phyloP scores from a whole-genome alignment of 257 asterid genomes.

The Przewalskia tangutica region DNA sequence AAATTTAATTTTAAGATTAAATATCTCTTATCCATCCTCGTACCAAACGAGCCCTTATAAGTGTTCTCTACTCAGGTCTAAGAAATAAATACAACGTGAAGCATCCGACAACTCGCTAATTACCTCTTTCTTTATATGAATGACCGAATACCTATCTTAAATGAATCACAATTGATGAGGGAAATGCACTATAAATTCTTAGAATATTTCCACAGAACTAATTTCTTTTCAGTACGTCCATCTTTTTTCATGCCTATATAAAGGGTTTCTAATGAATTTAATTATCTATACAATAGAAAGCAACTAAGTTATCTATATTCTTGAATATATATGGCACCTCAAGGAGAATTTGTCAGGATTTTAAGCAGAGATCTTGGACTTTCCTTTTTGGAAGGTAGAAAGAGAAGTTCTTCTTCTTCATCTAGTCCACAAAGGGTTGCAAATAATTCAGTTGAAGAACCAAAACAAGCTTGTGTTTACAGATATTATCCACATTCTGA shows the following conservation, averaged over 20 bases:
- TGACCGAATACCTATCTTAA: background rate
- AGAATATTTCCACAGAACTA: background rate
- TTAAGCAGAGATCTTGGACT: constrained; percentile 4
- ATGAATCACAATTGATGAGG: background rate
- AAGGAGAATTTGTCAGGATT: background rate
- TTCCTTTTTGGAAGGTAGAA: background rate
- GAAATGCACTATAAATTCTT: background rate
- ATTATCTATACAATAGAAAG: background rate
- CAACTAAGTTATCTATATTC: background rate
- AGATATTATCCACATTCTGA: background rate
- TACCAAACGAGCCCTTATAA: too few species aligned
- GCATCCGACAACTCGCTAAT: background rate
- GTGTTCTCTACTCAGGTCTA: too few species aligned
- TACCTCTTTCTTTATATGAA: too few species aligned
- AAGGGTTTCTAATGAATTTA: background rate
- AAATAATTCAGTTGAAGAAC: background rate
- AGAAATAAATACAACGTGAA: background rate
- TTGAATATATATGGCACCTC: background rate
- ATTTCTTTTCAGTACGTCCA: too few species aligned
- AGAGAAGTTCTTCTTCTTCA: background rate
- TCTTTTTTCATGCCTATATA: background rate
- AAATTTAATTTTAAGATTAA: too few species aligned
- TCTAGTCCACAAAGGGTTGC: constrained; percentile 2
- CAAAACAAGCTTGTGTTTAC: constrained; percentile 3
- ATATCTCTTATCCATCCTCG: too few species aligned